Percentiles rank a stretch among this genome's conserved stretches.
Evolutionary conservation across 192 early-diverging fungal genomes (phyloP).

Genomic region (Ramicandelaber brevisporus): DNA sequence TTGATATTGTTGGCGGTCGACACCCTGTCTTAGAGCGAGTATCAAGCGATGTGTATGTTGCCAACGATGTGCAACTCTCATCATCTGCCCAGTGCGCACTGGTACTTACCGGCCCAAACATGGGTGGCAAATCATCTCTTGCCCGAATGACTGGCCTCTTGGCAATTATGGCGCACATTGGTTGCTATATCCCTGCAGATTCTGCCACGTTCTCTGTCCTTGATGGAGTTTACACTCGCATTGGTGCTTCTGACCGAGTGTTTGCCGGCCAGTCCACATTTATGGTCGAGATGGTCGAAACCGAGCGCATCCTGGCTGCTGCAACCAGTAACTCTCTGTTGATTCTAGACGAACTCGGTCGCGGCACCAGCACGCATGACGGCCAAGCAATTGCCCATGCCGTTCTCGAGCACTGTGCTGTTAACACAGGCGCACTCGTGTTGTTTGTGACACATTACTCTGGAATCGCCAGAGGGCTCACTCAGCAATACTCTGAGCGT

Average conservation of each 20-base stretch:
- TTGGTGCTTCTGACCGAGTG: conserved; percentile 47
- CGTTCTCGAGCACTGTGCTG: conserved; percentile 26
- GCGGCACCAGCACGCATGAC: conserved; percentile 52
- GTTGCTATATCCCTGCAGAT: conserved; percentile 41
- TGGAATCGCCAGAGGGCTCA: conserved; percentile 21
- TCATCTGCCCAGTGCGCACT: conserved; percentile 7
- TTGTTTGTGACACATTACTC: conserved; percentile 72
- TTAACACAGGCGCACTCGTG: conserved; percentile 16
- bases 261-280: conserved; percentile 43
- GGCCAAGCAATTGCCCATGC: conserved; percentile 44
- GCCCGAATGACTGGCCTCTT: conserved; percentile 32
- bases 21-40: conserved; percentile 50
- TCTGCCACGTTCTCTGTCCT: conserved; percentile 34
- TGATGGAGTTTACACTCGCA: conserved; percentile 42
- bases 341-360: conserved; percentile 59
- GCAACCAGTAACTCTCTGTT: conserved; percentile 32
- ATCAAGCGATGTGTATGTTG: conserved; percentile 18
- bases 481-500: conserved; percentile 5
- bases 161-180: conserved; percentile 42
- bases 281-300: conserved; percentile 54
- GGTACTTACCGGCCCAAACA: conserved; percentile 44
- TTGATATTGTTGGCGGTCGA: conserved; percentile 29
- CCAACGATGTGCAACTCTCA: conserved; percentile 28
- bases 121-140: conserved; percentile 53
- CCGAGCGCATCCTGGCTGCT: conserved; percentile 35